phyloP scores from a whole-genome alignment of 1,139 yeast species.

The Magnusiomyces suaveolens region DNA sequence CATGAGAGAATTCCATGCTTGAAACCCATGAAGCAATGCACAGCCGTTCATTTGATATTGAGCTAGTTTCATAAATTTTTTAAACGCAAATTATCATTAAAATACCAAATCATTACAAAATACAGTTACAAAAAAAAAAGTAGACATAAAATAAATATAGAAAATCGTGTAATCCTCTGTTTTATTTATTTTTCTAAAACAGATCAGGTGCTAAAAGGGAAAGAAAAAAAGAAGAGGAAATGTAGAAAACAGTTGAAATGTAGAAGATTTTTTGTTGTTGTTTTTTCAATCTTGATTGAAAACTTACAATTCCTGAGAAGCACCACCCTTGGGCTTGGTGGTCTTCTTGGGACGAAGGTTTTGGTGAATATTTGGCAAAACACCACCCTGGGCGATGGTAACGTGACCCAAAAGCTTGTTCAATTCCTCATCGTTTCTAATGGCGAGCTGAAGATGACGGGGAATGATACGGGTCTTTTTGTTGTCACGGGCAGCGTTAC shows the following conservation, averaged over 20 bases:
- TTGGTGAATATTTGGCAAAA: slow-evolving; percentile 88
- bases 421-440: slow-evolving; percentile 96
- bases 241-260: too few species aligned
- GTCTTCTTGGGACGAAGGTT: slow-evolving; percentile 43
- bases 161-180: too few species aligned
- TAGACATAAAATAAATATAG: background rate
- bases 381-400: slow-evolving; percentile 97
- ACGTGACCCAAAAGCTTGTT: slow-evolving; percentile 90
- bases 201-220: too few species aligned
- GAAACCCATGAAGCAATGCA: too few species aligned
- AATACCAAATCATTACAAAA: background rate
- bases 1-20: too few species aligned
- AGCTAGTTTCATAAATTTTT: too few species aligned
- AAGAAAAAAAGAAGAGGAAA: background rate
- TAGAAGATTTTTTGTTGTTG: background rate
- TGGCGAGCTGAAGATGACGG: slow-evolving; percentile 96
- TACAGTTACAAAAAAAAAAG: background rate
- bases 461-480: slow-evolving; percentile 97
- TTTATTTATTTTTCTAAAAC: too few species aligned
- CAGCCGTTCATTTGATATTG: too few species aligned
- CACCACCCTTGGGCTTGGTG: slow-evolving; percentile 14
- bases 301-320: slow-evolving; percentile 13
- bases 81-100: too few species aligned
- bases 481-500: slow-evolving; percentile 98
- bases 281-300: background rate